Conservation (phyloP, 2,329 filamentous ascomycete genomes). For the Colletotrichum gigasporum region DNA sequence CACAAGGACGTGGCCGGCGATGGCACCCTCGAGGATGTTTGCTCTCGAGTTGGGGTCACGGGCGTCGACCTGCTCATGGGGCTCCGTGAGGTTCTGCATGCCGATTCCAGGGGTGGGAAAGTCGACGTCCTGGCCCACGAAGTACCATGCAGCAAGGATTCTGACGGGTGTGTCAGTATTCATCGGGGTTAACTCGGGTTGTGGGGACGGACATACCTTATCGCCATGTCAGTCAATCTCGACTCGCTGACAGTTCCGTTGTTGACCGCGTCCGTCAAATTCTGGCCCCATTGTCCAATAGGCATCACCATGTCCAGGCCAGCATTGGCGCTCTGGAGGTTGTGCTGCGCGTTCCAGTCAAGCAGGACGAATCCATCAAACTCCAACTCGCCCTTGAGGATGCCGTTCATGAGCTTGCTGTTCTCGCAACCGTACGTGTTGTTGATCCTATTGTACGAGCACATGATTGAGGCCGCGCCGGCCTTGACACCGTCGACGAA, state of each 20-base stretch:
- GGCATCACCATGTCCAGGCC: slow-evolving; percentile 81
- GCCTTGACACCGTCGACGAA: slow-evolving; percentile 74
- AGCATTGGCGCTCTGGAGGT: slow-evolving; percentile 67
- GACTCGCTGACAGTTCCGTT: slow-evolving; percentile 66
- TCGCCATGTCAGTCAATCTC: slow-evolving; percentile 70
- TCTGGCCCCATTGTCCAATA: slow-evolving; percentile 54
- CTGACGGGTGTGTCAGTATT: slow-evolving; percentile 53
- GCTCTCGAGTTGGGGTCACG: slow-evolving; percentile 54
- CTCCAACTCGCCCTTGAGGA: slow-evolving; percentile 70
- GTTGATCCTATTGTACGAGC: slow-evolving; percentile 77
- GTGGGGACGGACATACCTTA: slow-evolving; percentile 37
- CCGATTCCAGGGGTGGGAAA: slow-evolving; percentile 58
- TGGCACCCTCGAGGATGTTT: slow-evolving; percentile 60
- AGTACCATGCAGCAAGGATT: slow-evolving; percentile 70
- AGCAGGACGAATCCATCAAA: slow-evolving; percentile 48
- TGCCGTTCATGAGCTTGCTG: slow-evolving; percentile 71
- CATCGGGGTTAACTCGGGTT: too few species aligned
- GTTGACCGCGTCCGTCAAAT: slow-evolving; percentile 66
- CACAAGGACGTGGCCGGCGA: slow-evolving; percentile 77
- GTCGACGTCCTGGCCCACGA: slow-evolving; percentile 60
- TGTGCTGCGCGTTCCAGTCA: slow-evolving; percentile 76
- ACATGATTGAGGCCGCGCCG: slow-evolving; percentile 66
- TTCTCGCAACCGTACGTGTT: slow-evolving; percentile 78
- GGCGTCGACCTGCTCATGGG: slow-evolving; percentile 58
- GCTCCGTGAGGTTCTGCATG: slow-evolving; percentile 70